A percentile compares a stretch with the other conserved stretches of the same genome.
These are phyloP conservation scores for Solanum sitiens DNA, from an alignment of 257 asterid genomes.

Conservation along the genomic window DNA sequence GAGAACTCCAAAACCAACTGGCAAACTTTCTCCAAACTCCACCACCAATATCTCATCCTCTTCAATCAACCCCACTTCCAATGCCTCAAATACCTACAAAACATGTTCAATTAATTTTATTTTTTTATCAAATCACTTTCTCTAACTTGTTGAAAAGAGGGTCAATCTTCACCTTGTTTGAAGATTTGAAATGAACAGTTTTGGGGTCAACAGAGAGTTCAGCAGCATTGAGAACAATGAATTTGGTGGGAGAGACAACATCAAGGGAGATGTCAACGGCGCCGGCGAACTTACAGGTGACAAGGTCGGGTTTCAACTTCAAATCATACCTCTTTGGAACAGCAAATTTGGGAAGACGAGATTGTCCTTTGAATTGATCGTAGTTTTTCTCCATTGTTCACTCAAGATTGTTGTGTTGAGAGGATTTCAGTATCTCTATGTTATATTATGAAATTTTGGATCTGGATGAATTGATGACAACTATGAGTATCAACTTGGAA, in stretches of 20 bases:
- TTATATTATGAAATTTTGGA: not conserved
- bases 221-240: conserved; percentile 79
- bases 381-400: conserved; percentile 39
- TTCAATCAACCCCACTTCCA: conserved; percentile 41
- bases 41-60: conserved; percentile 69
- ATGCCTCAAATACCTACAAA: conserved; percentile 19
- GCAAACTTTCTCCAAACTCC: conserved; percentile 64
- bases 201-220: conserved; percentile 54
- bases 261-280: conserved; percentile 52
- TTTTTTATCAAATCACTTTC: not conserved
- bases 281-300: conserved; percentile 79
- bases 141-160: not conserved
- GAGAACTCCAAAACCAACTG: conserved; percentile 59
- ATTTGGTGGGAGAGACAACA: conserved; percentile 55
- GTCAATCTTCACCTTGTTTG: conserved; percentile 27
- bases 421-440: not conserved
- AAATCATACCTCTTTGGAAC: conserved; percentile 78
- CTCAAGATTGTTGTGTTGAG: not conserved
- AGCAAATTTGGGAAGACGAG: conserved; percentile 87
- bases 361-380: conserved; percentile 64
- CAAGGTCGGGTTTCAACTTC: conserved; percentile 67
- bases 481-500: not conserved
- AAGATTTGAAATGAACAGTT: conserved; percentile 43
- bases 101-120: not conserved
- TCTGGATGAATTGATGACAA: not conserved